These are phyloP conservation scores for Cladophialophora bantiana DNA, from an alignment of 2,329 filamentous ascomycete genomes.

Conservation along the genomic window DNA sequence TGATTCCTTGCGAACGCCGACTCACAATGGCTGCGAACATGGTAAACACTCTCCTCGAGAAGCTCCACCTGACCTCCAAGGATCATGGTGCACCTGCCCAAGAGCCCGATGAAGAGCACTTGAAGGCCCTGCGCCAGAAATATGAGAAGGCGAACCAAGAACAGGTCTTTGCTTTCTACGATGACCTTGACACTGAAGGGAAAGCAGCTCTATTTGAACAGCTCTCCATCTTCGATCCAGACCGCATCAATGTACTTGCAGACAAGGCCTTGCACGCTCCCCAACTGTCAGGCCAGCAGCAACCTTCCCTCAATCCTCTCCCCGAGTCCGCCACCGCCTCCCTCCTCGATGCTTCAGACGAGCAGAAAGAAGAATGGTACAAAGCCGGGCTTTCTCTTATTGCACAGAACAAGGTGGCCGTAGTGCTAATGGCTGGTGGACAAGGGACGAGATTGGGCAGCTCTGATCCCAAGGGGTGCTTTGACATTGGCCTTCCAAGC, in stretches of 20 bases:
- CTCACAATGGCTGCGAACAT: slow-evolving; percentile 52
- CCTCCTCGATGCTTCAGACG: slow-evolving; percentile 83
- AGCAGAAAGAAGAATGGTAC: slow-evolving; percentile 86
- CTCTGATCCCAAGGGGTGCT: slow-evolving; percentile 96
- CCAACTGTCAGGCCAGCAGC: slow-evolving; percentile 57
- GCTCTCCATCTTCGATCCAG: slow-evolving; percentile 80
- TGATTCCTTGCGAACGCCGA: slow-evolving; percentile 10
- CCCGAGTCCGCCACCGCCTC: slow-evolving; percentile 86
- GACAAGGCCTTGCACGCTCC: slow-evolving; percentile 81
- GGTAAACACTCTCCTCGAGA: slow-evolving; percentile 58
- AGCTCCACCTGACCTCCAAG: slow-evolving; percentile 50
- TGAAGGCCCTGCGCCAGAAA: slow-evolving; percentile 72
- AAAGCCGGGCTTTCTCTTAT: slow-evolving; percentile 70
- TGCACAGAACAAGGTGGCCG: slow-evolving; percentile 73
- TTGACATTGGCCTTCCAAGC: slow-evolving; percentile 91
- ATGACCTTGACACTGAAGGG: slow-evolving; percentile 74
- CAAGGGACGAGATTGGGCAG: slow-evolving; percentile 95
- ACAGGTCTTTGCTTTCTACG: slow-evolving; percentile 87
- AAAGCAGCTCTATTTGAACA: slow-evolving; percentile 83
- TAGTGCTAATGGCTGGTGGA: slow-evolving; percentile 96
- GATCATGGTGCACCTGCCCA: slow-evolving; percentile 49
- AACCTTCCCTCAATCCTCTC: slow-evolving; percentile 77
- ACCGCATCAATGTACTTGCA: slow-evolving; percentile 85
- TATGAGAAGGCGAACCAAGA: slow-evolving; percentile 78
- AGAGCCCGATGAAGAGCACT: slow-evolving; percentile 68